Conservation (phyloP, 1,284 basidiomycete species). For the Cutaneotrichosporon sp. region DNA sequence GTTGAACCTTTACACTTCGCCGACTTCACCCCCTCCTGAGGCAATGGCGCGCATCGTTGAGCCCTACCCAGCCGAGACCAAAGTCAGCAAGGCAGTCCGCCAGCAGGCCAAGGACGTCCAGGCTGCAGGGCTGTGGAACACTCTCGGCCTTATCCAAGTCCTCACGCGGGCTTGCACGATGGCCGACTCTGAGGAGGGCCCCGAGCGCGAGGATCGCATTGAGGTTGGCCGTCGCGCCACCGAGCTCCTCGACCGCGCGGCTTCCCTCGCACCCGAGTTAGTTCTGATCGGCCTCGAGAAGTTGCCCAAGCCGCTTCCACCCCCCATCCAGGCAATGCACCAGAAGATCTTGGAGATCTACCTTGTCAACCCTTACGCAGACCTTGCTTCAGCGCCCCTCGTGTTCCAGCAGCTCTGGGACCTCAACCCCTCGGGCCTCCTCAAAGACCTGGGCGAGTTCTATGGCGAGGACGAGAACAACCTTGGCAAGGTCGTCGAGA, state of each 20-base stretch:
- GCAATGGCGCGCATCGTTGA: constrained; percentile 74
- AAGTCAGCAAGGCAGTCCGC: constrained; percentile 55
- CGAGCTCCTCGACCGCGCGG: constrained; percentile 87
- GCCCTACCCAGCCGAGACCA: constrained; percentile 64
- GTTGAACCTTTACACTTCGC: constrained; percentile 84
- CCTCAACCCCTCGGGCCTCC: constrained; percentile 78
- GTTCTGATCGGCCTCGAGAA: constrained; percentile 91
- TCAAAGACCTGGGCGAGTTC: constrained; percentile 83
- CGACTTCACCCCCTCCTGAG: constrained; percentile 74
- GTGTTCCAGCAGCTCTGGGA: constrained; percentile 97
- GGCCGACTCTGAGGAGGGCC: constrained; percentile 34
- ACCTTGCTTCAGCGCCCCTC: constrained; percentile 89
- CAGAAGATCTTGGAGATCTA: constrained; percentile 86
- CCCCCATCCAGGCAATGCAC: constrained; percentile 80
- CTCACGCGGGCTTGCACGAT: constrained; percentile 58
- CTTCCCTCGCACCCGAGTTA: constrained; percentile 78
- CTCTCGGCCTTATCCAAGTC: constrained; percentile 86
- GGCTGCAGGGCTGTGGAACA: constrained; percentile 84
- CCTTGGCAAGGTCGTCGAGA: constrained; percentile 89
- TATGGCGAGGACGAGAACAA: constrained; percentile 91
- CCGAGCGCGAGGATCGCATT: constrained; percentile 64
- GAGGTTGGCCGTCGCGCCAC: constrained; percentile 73
- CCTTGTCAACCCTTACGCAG: constrained; percentile 60
- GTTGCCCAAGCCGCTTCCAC: constrained; percentile 83
- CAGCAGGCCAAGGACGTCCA: constrained; percentile 71